Evolutionary conservation across 2,329 filamentous ascomycete genomes (phyloP).

Genomic region (Talaromyces rugulosus): DNA sequence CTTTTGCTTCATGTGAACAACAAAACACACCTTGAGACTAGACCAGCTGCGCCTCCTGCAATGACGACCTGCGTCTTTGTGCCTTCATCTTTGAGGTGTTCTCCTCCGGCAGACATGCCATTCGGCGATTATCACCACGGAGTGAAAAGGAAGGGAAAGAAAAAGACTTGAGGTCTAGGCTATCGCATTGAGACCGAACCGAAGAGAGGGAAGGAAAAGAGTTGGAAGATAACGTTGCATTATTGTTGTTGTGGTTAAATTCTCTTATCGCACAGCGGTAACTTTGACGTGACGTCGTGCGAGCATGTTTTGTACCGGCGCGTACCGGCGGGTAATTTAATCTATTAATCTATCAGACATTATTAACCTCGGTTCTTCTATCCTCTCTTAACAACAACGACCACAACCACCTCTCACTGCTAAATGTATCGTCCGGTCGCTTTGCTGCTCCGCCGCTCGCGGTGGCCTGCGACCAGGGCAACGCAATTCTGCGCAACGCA

Average conservation of each 20-base stretch:
- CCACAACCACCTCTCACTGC: neutral
- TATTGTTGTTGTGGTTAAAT: neutral
- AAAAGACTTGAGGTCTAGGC: neutral
- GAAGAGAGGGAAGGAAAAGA: neutral
- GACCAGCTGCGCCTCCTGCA: slow-evolving; percentile 69
- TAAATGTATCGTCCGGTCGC: neutral
- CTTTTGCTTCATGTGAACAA: neutral
- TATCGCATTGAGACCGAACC: neutral
- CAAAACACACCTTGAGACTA: slow-evolving; percentile 72
- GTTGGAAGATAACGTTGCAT: neutral
- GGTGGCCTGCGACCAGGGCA: neutral
- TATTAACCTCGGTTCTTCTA: neutral
- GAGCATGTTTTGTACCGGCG: neutral
- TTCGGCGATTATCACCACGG: slow-evolving; percentile 25
- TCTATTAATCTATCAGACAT: neutral
- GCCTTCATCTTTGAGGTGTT: slow-evolving; percentile 68
- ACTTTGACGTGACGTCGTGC: neutral
- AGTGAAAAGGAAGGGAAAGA: neutral
- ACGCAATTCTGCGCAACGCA: neutral
- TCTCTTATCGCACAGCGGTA: neutral
- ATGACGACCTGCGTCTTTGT: slow-evolving; percentile 62
- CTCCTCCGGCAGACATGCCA: slow-evolving; percentile 61
- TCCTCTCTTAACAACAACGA: neutral
- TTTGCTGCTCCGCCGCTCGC: neutral
- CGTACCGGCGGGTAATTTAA: neutral